A percentile compares a stretch with the other conserved stretches of the same genome.
Conservation (phyloP, 208 protist species). For the Blastocrithidia nonstop region DNA sequence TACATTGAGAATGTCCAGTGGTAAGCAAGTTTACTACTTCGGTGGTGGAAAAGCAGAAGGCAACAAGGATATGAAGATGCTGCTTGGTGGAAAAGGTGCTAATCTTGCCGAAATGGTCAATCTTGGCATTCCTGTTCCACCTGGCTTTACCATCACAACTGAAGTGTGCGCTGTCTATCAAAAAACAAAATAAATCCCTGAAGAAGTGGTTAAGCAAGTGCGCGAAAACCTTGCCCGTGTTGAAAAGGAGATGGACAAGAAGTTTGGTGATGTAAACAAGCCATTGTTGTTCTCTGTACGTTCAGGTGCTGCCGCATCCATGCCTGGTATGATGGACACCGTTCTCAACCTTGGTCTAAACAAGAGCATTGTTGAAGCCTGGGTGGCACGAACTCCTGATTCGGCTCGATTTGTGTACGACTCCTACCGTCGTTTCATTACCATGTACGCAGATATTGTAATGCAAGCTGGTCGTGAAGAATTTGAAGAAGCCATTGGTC, state of each 20-base stretch:
- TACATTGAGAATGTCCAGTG: constrained; percentile 13
- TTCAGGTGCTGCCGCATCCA: constrained; percentile 88
- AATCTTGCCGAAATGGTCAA: constrained; percentile 89
- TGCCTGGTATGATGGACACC: constrained; percentile 95
- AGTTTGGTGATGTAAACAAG: constrained; percentile 67
- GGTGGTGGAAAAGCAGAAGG: constrained; percentile 65
- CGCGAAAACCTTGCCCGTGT: constrained; percentile 39
- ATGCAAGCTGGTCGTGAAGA: constrained; percentile 74
- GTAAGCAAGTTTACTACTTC: constrained; percentile 78
- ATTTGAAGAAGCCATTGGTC: constrained; percentile 70
- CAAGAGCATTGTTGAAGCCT: constrained; percentile 57
- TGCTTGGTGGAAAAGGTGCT: constrained; percentile 90
- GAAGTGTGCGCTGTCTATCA: constrained; percentile 70
- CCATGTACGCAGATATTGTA: constrained; percentile 91
- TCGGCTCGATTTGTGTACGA: constrained; percentile 89
- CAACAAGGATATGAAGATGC: constrained; percentile 68
- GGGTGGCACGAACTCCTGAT: constrained; percentile 35
- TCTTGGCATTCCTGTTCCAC: constrained; percentile 85
- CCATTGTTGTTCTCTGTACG: constrained; percentile 90
- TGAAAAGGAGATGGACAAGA: constrained; percentile 70
- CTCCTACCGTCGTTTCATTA: constrained; percentile 90
- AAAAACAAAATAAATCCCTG: constrained; percentile 32
- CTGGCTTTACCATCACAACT: constrained; percentile 90
- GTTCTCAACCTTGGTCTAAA: constrained; percentile 92
- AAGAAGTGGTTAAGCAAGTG: constrained; percentile 50